Percentiles rank a stretch among this genome's conserved stretches.
Conservation (phyloP, 352 stramenopile genomes). For the Phytophthora boehmeriae region DNA sequence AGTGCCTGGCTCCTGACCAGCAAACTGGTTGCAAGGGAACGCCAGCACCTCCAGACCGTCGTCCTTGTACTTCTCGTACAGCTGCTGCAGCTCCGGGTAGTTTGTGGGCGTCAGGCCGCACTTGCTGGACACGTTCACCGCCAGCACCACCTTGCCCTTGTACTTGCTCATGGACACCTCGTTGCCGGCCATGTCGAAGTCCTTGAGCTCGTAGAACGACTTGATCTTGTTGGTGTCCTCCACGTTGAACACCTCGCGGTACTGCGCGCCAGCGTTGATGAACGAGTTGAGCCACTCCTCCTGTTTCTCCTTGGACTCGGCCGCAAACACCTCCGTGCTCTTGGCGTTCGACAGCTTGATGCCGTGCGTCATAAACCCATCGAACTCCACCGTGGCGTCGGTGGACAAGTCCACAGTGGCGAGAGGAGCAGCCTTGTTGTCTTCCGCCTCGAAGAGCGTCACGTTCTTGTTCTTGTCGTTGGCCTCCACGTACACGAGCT, state of each 20-base stretch:
- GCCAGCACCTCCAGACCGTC: slow-evolving; percentile 71
- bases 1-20: slow-evolving; percentile 41
- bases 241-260: slow-evolving; percentile 48
- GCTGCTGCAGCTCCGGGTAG: slow-evolving; percentile 84
- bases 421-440: slow-evolving; percentile 28
- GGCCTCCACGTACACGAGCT: slow-evolving; percentile 42
- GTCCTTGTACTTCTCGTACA: slow-evolving; percentile 74
- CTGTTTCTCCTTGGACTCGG: slow-evolving; percentile 47
- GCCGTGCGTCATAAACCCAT: slow-evolving; percentile 32
- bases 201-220: slow-evolving; percentile 84
- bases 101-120: slow-evolving; percentile 86
- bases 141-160: slow-evolving; percentile 66
- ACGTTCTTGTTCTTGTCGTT: slow-evolving; percentile 53
- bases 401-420: slow-evolving; percentile 30
- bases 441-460: slow-evolving; percentile 52
- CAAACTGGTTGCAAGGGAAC: slow-evolving; percentile 93
- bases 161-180: slow-evolving; percentile 74
- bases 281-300: slow-evolving; percentile 60
- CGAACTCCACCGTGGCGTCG: slow-evolving; percentile 41
- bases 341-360: slow-evolving; percentile 51
- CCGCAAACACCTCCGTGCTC: slow-evolving; percentile 37
- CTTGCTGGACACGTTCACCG: slow-evolving; percentile 87
- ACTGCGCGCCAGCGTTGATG: slow-evolving; percentile 49
- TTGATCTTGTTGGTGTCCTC: slow-evolving; percentile 35
- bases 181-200: slow-evolving; percentile 73